Conservation (phyloP, 2,329 filamentous ascomycete genomes). For the Colletotrichum somersetense region DNA sequence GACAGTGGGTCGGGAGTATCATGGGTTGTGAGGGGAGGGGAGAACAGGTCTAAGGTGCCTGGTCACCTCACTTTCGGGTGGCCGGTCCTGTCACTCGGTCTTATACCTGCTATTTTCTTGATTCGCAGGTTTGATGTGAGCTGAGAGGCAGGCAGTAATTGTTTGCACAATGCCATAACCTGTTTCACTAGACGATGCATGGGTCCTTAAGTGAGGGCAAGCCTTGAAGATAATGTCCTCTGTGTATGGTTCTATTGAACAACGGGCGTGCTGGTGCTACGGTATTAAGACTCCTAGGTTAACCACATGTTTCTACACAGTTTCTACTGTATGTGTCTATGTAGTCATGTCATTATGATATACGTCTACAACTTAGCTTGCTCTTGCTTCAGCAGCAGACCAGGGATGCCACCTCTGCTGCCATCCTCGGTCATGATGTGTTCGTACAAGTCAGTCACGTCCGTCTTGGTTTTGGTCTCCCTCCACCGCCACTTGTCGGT, state of each 20-base stretch:
- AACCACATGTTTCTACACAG: background rate
- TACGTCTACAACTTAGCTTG: constrained; percentile 45
- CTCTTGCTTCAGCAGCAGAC: constrained; percentile 61
- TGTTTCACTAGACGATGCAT: background rate
- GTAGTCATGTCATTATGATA: background rate
- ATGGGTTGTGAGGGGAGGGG: background rate
- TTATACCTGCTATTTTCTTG: constrained; percentile 16
- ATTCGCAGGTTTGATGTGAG: constrained; percentile 23
- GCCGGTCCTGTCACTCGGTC: constrained; percentile 26
- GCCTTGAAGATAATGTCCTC: background rate
- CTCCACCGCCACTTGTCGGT: constrained; percentile 74
- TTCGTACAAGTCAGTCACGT: constrained; percentile 52
- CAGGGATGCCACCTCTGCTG: constrained; percentile 62
- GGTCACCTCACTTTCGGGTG: background rate
- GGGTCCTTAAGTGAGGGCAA: background rate
- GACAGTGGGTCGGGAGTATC: constrained; percentile 29
- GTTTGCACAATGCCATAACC: constrained; percentile 23
- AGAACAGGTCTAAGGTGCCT: constrained; percentile 10
- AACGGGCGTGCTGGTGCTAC: background rate
- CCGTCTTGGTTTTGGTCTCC: constrained; percentile 57
- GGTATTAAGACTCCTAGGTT: background rate
- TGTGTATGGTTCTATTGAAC: background rate
- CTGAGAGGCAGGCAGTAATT: constrained; percentile 2
- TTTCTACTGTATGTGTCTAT: background rate
- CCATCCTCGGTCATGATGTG: constrained; percentile 65